A percentile compares a stretch with the other conserved stretches of the same genome.
phyloP scores from a whole-genome alignment of 78 protist genomes.

The Creolimax fragrantissima region DNA sequence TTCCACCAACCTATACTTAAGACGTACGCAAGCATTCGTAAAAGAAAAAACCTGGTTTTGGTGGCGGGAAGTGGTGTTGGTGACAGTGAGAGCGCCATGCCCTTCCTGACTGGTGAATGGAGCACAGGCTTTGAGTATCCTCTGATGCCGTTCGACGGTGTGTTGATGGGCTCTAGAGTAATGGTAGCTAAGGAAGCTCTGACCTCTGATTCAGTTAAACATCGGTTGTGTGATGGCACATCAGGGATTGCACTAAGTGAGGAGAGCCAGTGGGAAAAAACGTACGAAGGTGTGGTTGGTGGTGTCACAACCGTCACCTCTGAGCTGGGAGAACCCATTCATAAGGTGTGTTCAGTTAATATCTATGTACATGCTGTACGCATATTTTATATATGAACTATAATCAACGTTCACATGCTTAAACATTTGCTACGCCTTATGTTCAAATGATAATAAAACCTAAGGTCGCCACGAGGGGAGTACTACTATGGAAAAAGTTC shows the following conservation, averaged over 20 bases:
- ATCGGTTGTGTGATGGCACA: neutral
- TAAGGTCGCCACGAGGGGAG: conserved; percentile 44
- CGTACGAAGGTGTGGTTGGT: conserved; percentile 33
- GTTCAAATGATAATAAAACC: too few relatives aligned
- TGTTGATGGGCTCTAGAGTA: conserved; percentile 42
- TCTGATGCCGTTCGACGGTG: conserved; percentile 57
- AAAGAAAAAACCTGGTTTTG: conserved; percentile 31
- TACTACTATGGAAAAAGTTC: conserved; percentile 35
- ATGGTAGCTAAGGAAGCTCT: conserved; percentile 45
- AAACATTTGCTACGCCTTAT: too few relatives aligned
- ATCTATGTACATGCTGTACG: neutral
- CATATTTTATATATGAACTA: too few relatives aligned
- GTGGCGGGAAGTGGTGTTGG: conserved; percentile 51
- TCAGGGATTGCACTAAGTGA: conserved; percentile 20
- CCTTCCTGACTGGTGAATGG: conserved; percentile 54
- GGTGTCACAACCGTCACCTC: conserved; percentile 48
- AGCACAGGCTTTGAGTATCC: neutral
- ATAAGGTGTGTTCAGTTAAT: conserved; percentile 10
- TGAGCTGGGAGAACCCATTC: conserved; percentile 71
- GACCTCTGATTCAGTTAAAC: conserved; percentile 23
- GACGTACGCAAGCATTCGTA: conserved; percentile 47
- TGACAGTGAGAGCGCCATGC: conserved; percentile 25
- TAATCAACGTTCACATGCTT: too few relatives aligned
- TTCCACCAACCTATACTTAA: conserved; percentile 42
- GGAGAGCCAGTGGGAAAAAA: conserved; percentile 35